A percentile compares a stretch with the other conserved stretches of the same genome.
phyloP scores from a whole-genome alignment of 192 early-diverging fungal genomes.

The Coemansia sp. region DNA sequence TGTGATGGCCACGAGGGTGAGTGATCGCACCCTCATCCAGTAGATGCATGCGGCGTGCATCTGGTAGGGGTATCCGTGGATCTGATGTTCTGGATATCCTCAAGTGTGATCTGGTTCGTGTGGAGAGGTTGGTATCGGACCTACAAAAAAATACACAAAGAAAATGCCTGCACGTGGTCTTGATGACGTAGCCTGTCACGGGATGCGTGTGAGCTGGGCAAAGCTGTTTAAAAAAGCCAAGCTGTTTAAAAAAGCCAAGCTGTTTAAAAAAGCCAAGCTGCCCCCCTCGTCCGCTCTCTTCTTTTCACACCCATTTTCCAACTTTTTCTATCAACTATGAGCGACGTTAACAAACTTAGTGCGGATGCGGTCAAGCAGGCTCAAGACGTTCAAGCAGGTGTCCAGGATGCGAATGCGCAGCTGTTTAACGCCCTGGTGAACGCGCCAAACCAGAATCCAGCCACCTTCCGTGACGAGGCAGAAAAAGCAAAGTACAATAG shows the following conservation, averaged over 20 bases:
- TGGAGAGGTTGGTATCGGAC: neutral
- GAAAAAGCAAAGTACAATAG: neutral
- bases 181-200: neutral
- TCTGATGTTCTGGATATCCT: neutral
- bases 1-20: neutral
- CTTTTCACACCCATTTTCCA: neutral
- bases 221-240: neutral
- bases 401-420: slow-evolving; percentile 1
- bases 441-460: slow-evolving; percentile 2
- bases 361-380: neutral
- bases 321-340: neutral
- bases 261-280: neutral
- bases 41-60: neutral
- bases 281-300: neutral
- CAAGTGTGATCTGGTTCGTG: neutral
- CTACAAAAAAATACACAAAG: no score
- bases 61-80: neutral
- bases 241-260: neutral
- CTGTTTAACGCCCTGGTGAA: slow-evolving; percentile 5
- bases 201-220: neutral
- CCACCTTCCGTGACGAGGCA: neutral
- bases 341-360: neutral
- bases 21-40: neutral
- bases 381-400: neutral
- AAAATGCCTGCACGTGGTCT: neutral